Evolutionary conservation across 441 rosid species (phyloP).

Genomic region (Populus tomentosa): DNA sequence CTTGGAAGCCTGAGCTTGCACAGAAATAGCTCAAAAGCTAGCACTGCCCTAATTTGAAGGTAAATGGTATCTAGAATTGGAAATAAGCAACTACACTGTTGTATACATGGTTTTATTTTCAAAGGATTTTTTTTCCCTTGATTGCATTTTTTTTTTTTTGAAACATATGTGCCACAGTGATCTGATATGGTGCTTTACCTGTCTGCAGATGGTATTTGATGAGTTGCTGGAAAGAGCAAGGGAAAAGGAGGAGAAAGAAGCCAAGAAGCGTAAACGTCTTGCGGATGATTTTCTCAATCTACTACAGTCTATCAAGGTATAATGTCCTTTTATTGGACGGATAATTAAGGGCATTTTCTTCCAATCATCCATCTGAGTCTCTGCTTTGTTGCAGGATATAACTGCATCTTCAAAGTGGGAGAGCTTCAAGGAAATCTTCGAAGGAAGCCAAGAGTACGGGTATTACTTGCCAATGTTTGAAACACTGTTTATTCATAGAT

Average conservation of each 20-base stretch:
- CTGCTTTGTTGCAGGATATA: constrained; percentile 57
- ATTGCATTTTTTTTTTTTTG: not conserved
- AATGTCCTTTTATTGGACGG: constrained; percentile 5
- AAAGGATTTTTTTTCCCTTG: not conserved
- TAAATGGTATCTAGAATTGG: not conserved
- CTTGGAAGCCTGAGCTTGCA: not conserved
- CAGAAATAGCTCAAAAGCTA: not conserved
- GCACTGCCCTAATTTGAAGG: not conserved
- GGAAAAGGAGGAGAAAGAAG: constrained; percentile 98
- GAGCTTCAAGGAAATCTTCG: constrained; percentile 56
- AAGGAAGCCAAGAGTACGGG: constrained; percentile 89
- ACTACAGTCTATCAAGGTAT: constrained; percentile 66
- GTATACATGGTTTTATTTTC: not conserved
- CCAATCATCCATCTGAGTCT: constrained; percentile 6
- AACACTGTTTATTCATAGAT: not conserved
- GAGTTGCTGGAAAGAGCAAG: constrained; percentile 82
- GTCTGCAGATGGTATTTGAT: constrained; percentile 67
- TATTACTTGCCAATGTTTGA: constrained; percentile 7
- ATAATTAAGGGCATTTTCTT: constrained; percentile 1
- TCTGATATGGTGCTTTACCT: not conserved
- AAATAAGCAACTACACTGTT: not conserved
- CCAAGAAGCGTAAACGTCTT: constrained; percentile 81
- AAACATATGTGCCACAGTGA: not conserved
- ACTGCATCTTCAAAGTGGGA: constrained; percentile 80
- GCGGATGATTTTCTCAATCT: constrained; percentile 76